Percentiles rank a stretch among this genome's conserved stretches.
These are phyloP conservation scores for Calonectria crousiana DNA, from an alignment of 2,329 filamentous ascomycete genomes.

Conservation along the genomic window DNA sequence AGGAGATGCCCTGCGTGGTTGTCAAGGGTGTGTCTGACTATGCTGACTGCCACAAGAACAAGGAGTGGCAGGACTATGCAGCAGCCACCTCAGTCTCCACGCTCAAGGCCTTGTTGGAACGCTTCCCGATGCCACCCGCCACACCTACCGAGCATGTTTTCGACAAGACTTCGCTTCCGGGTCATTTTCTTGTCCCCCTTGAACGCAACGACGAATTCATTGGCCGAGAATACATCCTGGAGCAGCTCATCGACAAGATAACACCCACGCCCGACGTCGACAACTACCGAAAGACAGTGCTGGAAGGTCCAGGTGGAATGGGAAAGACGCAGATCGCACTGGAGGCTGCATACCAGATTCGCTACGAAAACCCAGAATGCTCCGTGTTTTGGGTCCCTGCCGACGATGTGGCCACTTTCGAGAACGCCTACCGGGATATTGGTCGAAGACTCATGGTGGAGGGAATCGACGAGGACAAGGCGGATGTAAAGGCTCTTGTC, in stretches of 20 bases:
- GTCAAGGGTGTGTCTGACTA: not conserved
- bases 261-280: not conserved
- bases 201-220: conserved; percentile 43
- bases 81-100: not conserved
- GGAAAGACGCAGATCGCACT: conserved; percentile 56
- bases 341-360: conserved; percentile 48
- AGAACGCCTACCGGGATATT: conserved; percentile 51
- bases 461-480: conserved; percentile 47
- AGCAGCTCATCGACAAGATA: conserved; percentile 19
- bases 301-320: conserved; percentile 50
- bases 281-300: conserved; percentile 12
- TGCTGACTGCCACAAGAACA: not conserved
- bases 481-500: conserved; percentile 52
- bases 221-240: conserved; percentile 29
- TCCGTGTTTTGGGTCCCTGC: conserved; percentile 57
- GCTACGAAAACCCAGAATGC: conserved; percentile 41
- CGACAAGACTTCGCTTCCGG: not conserved
- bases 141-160: not conserved
- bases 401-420: conserved; percentile 44
- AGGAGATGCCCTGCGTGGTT: not conserved
- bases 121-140: not conserved
- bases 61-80: not conserved
- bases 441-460: conserved; percentile 43
- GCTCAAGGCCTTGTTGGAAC: not conserved
- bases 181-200: conserved; percentile 34